phyloP scores from a whole-genome alignment of 352 stramenopile species.

The Phytophthora pistaciae region DNA sequence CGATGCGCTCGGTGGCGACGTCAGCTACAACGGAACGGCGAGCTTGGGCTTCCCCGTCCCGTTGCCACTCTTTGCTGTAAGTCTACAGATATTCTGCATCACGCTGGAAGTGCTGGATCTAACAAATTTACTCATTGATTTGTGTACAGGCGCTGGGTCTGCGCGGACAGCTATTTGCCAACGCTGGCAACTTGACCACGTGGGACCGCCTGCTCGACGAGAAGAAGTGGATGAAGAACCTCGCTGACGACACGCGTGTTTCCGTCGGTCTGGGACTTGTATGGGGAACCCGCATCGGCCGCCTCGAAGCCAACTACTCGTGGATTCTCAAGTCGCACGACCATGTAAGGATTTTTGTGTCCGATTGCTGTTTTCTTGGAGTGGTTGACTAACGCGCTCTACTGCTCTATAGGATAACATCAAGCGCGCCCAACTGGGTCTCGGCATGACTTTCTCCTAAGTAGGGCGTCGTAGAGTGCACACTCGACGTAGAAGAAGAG shows the following conservation, averaged over 20 bases:
- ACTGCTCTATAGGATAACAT: slow-evolving; percentile 77
- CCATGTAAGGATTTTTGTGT: slow-evolving; percentile 57
- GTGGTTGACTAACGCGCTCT: slow-evolving; percentile 8
- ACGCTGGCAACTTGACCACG: slow-evolving; percentile 91
- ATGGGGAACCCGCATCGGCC: slow-evolving; percentile 86
- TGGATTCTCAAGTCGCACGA: slow-evolving; percentile 88
- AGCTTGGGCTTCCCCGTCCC: slow-evolving; percentile 90
- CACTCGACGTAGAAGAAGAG: slow-evolving; percentile 4
- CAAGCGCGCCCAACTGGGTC: slow-evolving; percentile 86
- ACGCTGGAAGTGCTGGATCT: slow-evolving; percentile 4
- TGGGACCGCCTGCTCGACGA: slow-evolving; percentile 87
- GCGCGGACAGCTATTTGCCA: slow-evolving; percentile 90
- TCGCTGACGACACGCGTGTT: slow-evolving; percentile 88
- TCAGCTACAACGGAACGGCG: slow-evolving; percentile 89
- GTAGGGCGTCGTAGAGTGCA: slow-evolving; percentile 24
- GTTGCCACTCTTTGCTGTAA: slow-evolving; percentile 81
- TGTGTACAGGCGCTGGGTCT: slow-evolving; percentile 75
- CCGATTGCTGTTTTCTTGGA: neutral
- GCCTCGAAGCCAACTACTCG: slow-evolving; percentile 93
- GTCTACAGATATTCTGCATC: slow-evolving; percentile 22
- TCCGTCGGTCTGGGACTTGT: slow-evolving; percentile 89
- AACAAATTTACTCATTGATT: neutral
- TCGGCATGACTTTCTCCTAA: slow-evolving; percentile 89
- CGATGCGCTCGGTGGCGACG: slow-evolving; percentile 90
- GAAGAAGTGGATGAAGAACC: slow-evolving; percentile 92